Evolutionary conservation across 1,139 yeast genomes (phyloP), one percentile per base, ranked within the genome.

Genomic region (Candida mesenterica): DNA sequence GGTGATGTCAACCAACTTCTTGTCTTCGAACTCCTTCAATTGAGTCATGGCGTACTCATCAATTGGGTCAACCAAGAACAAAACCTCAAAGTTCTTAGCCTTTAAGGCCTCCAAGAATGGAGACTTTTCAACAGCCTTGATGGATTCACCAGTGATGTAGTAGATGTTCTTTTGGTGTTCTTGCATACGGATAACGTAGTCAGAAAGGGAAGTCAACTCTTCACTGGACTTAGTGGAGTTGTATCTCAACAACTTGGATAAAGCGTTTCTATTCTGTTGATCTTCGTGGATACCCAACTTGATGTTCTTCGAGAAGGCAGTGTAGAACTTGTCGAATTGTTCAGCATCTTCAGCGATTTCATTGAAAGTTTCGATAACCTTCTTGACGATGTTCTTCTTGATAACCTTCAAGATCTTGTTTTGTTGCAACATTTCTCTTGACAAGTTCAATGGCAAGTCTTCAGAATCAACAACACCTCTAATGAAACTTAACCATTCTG

Each of bases 381-480:
- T 92, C 90, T 92, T 94, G 69, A 94, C 95, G 62, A 94, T 86
- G 81, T 94, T 94, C 92, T 94, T 94, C 79, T 94, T 88, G 67
- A 94, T 94, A 52, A 94, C 98, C 85, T 94, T 94, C 75, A 94
- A 82, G 72, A 94, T 94, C 88, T 92, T 94, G 88, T 94, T 92
- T 77, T 94, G 99, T 77, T 94, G 99, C 66, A 94, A 82, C 88
- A 94, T 86, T 77, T 94, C 99, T 87, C 99, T 92, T 57, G 98
- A 94, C 76, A 94, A 81, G 94, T 94, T 94, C 72, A 94, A 86
- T 71, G 99, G 99, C 71, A 94, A 79, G 73, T 94, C 99, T 77
- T 94, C 98, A 56, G 97, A 89, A 76, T 94, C 99, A 48, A 94
- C 99, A 67, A 94, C 98, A 82, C 99, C 99, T 77, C 78, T 90